phyloP scores from a whole-genome alignment of 2,329 filamentous ascomycete genomes.

The Elsinoe australis region DNA sequence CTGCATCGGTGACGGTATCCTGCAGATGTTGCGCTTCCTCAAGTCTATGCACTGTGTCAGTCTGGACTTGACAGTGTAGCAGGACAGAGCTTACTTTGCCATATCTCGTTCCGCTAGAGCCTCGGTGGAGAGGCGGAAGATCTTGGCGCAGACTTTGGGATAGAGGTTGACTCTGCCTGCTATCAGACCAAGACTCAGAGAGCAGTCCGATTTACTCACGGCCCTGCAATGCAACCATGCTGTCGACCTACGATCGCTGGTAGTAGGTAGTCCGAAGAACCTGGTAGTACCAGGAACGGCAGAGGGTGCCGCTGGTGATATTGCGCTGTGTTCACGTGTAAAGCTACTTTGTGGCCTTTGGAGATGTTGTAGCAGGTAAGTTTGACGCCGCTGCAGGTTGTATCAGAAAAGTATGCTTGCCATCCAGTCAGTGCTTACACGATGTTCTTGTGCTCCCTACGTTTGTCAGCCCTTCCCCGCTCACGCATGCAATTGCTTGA shows the following conservation, averaged over 20 bases:
- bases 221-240: neutral
- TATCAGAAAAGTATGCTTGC: neutral
- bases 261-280: neutral
- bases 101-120: neutral
- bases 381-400: neutral
- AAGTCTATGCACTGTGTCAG: too few relatives aligned
- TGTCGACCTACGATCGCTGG: neutral
- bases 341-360: neutral
- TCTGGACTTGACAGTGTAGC: too few relatives aligned
- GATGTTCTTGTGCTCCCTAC: neutral
- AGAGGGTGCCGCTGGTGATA: neutral
- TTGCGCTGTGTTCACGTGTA: neutral
- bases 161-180: neutral
- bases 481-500: neutral
- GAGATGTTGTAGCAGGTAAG: neutral
- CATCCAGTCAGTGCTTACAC: neutral
- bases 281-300: neutral
- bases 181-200: neutral
- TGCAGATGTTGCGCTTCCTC: neutral
- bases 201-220: neutral
- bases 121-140: neutral
- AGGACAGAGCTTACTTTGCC: too few relatives aligned
- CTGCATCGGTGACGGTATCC: neutral
- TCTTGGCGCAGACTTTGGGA: neutral
- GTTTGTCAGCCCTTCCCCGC: neutral